Base-by-base conservation (phyloP, 2,329 filamentous ascomycete genomes). In the Pseudogymnoascus sp. region DNA sequence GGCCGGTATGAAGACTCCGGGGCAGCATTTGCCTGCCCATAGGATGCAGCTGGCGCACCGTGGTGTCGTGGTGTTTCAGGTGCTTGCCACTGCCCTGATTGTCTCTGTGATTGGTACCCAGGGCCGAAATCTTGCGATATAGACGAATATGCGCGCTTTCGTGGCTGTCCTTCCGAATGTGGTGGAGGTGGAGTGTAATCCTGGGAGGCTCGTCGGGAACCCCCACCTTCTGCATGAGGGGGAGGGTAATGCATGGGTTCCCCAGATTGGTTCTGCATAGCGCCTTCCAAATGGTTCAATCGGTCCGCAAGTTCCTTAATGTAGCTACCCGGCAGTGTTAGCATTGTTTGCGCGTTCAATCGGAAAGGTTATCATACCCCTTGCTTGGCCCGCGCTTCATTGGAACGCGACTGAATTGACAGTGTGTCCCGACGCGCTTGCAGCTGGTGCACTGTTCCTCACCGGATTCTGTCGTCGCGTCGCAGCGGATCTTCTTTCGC, bases 231-330 rank as follows among this genome's bases (percentile, higher is more conserved):
- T 34, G 75, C 73, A 59, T 73, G 73, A 12, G 70, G 64, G 55
- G 74, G 64, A 52, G 74, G 70, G 63, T 77, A 78, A 13, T 67
- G 68, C 3, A 74, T 67, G 15, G 74, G 64, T 26, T 80, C 77
- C n/a, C 80, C 72, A n/a, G 74, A 71, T 61, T 72, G 68, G 38
- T 67, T 74, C 61, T 82, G 79, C 61, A 94, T 83, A 69, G 90
- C 88, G 65, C 86, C 88, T 70, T 95, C 91, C 48, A 96, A 85
- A 41, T 82, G 86, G 67, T 92, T 85, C 61, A 96, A 84, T 23
- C 91, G 80, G 69, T 95, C 90, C 21, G 90, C 90, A 19, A 96
- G 80, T 71, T 95, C 90, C 71, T 95, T 95, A 71, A 96, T 96
- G 67, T 95, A 95, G 13, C 86, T 89, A 67, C 58, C 48, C 45